Evolutionary conservation across 1,284 basidiomycete genomes (phyloP), one percentile per base, ranked within the genome.

Genomic region (Tylopilus orsonianus): DNA sequence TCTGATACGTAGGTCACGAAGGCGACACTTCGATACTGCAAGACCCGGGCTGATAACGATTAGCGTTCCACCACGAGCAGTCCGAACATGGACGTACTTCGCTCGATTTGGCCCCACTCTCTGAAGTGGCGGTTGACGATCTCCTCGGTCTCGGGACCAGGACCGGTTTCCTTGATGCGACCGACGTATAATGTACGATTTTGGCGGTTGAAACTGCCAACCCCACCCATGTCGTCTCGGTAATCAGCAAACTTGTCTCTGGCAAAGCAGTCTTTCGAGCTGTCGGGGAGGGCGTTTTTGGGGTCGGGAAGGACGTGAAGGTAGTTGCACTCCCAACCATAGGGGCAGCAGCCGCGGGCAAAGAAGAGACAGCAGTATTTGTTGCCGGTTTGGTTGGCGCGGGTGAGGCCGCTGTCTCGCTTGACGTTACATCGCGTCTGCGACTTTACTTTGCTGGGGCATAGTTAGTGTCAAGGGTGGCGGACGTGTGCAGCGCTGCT

Each of bases 211-310:
- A 99, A 97, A 47, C 90, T 93, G 18, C 96, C 96, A 20, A 98
- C 96, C 68, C 96, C 96, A 58, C 96, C 97, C 96, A 99, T 99
- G 70, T 99, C 97, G 67, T 99, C 96, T 56, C 96, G 78, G 72
- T 98, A 99, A 68, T 95, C 93, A 1, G 94, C 78, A 69, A 97
- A 97, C 73, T 98, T 98, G 74, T 97, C 94, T 46, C 96, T 79
- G 0, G 93, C 94, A 65, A 99, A 99, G 67, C 93, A 94, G 69
- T 99, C 96, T 65, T 94, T 90, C 5, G 93, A 93, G 40, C 88
- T 87, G 69, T 98, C 95, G 0, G 93, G 90, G 7, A 95, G 74
- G 20, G 82, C 76, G 49, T 76, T 73, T 44, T 74, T 65, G 0
- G 85, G 80, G 49, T 91, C 81, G 0, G 93, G 94, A 20, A 97